phyloP scores from a whole-genome alignment of 164 flowering plant species.

The Echeveria elegans region DNA sequence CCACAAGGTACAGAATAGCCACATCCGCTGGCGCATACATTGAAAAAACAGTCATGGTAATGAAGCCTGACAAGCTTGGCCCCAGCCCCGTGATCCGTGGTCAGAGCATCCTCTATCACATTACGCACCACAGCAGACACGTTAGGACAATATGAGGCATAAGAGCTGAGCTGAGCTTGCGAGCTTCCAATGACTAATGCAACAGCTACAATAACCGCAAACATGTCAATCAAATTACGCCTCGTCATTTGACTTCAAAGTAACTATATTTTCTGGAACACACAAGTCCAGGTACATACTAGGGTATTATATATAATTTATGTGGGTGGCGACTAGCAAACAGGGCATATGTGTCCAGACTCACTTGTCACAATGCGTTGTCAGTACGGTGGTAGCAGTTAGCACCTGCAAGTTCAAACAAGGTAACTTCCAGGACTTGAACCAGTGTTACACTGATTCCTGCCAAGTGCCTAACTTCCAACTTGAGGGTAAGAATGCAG shows the following conservation, averaged over 20 bases:
- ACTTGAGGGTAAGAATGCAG: too few relatives aligned
- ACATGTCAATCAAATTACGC: background rate
- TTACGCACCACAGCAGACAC: slow-evolving; percentile 25
- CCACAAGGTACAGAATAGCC: too few relatives aligned
- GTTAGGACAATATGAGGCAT: slow-evolving; percentile 39
- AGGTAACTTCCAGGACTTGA: too few relatives aligned
- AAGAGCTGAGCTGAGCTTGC: slow-evolving; percentile 36
- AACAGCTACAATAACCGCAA: background rate
- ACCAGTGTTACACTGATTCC: too few relatives aligned
- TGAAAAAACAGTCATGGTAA: slow-evolving; percentile 87
- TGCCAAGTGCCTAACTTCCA: too few relatives aligned
- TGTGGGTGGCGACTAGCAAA: too few relatives aligned
- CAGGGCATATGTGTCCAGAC: too few relatives aligned
- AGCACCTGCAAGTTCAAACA: too few relatives aligned
- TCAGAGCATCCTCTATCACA: slow-evolving; percentile 24
- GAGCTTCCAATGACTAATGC: slow-evolving; percentile 8
- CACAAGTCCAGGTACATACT: background rate
- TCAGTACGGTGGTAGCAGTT: too few relatives aligned
- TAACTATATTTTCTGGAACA: background rate
- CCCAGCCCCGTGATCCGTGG: background rate
- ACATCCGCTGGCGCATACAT: slow-evolving; percentile 38
- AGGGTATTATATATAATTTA: too few relatives aligned
- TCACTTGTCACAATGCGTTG: too few relatives aligned
- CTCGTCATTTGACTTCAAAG: background rate
- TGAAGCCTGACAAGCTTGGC: slow-evolving; percentile 54